Evolutionary conservation across 2,329 filamentous ascomycete species (phyloP).

Genomic region (Canariomyces notabilis): DNA sequence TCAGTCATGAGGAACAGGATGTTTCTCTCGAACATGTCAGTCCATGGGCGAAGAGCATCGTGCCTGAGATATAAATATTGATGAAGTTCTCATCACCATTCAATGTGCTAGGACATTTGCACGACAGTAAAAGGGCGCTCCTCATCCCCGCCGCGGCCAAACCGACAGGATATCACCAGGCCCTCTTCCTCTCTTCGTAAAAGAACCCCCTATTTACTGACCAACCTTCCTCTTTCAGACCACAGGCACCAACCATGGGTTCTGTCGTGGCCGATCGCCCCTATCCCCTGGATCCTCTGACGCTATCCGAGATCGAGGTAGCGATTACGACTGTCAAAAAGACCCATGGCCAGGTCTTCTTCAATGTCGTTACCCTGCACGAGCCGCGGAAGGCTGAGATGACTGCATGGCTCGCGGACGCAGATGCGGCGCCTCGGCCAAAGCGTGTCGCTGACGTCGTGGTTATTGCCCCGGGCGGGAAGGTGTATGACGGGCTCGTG

Average conservation of each 20-base stretch:
- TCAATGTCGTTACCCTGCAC: conserved; percentile 79
- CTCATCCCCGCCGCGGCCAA: no score
- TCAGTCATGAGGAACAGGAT: no score
- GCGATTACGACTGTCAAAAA: conserved; percentile 65
- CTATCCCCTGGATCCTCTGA: conserved; percentile 77
- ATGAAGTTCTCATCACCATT: no score
- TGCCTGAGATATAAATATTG: no score
- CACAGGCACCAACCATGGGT: conserved; percentile 18
- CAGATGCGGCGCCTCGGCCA: conserved; percentile 57
- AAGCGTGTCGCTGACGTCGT: conserved; percentile 75
- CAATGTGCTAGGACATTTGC: neutral
- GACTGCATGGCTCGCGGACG: conserved; percentile 69
- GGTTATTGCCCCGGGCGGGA: conserved; percentile 71
- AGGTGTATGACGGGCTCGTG: conserved; percentile 77
- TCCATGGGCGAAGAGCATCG: no score
- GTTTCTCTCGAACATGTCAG: no score
- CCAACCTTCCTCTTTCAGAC: neutral
- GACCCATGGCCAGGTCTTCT: conserved; percentile 66
- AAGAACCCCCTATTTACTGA: neutral
- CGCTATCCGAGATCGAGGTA: conserved; percentile 64
- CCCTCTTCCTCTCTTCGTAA: no score
- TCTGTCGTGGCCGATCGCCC: conserved; percentile 18
- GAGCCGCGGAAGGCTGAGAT: conserved; percentile 84
- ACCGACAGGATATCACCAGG: no score
- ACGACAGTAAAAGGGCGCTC: no score